A percentile compares a stretch with the other conserved stretches of the same genome.
Evolutionary conservation across 2,329 filamentous ascomycete species (phyloP).

Genomic region (Hypoxylon rubiginosum): DNA sequence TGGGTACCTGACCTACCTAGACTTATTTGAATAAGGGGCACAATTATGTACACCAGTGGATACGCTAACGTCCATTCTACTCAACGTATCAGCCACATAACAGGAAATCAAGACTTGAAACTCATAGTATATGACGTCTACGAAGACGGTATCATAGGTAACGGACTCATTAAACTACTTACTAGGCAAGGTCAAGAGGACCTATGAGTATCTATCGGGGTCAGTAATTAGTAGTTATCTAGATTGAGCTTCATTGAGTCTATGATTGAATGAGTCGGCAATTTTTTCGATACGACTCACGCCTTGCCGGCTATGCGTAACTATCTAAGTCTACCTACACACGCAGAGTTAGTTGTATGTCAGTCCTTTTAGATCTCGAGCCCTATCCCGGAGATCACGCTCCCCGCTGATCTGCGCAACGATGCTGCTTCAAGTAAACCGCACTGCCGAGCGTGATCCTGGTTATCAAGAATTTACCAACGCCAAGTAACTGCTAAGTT

Average conservation of each 20-base stretch:
- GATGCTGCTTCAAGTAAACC: constrained; percentile 29
- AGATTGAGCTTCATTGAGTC: constrained; percentile 17
- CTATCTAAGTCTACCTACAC: background rate
- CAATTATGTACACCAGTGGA: constrained; percentile 4
- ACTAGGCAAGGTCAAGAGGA: background rate
- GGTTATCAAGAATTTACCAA: constrained; percentile 11
- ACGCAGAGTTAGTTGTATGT: background rate
- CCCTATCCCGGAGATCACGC: constrained; percentile 28
- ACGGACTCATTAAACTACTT: background rate
- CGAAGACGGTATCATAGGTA: background rate
- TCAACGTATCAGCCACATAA: constrained; percentile 17
- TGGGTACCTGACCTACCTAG: background rate
- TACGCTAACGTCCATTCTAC: constrained; percentile 21
- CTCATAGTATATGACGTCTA: constrained; percentile 1
- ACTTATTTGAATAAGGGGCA: background rate
- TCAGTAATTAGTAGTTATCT: background rate
- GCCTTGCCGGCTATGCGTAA: background rate
- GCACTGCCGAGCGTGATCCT: constrained; percentile 28
- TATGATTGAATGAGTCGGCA: background rate
- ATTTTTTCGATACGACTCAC: background rate
- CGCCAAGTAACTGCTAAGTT: background rate
- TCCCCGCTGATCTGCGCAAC: constrained; percentile 36
- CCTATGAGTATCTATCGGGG: background rate
- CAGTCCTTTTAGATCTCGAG: background rate
- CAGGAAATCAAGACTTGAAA: background rate